Evolutionary conservation across 257 asterid genomes (phyloP), one percentile per base, ranked within the genome.

Genomic region (Cordia subcordata): DNA sequence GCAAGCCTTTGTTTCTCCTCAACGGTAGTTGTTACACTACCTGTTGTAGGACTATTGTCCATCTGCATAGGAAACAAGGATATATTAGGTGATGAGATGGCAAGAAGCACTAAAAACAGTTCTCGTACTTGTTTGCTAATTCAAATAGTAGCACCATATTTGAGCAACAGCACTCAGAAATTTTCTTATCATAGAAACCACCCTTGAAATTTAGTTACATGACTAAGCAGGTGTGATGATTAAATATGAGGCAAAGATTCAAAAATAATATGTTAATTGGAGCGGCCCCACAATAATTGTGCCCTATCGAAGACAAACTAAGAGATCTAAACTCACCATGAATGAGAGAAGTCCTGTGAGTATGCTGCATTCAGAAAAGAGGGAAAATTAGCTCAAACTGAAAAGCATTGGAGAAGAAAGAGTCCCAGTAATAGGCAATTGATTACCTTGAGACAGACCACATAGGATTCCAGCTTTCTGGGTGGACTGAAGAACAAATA

Each of bases 31-130:
- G 94, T 71, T 69, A 93, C 97, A 32, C 96, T 90, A 71, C 99
- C 99, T 12, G 96, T 93, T 54, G 99, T 93, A 32, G 97, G 97
- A 72, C 94, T 85, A 64, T 60, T 77, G 76, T 89, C 99, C 95
- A 85, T 86, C 97, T 89, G 85, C 74, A 77, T 51, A 6, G n/a
- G 11, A 22, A n/a, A 17, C 13, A 1, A 59, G 17, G 44, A 46
- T 11, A 11, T 42, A 42, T 42, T 42, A 42, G 14, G 10, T 42
- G 15, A 10, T 10, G 3, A 42, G 15, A 39, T 5, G 8, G 12
- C 12, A 39, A 39, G 12, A 39, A 39, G 8, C 8, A 39, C 8
- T 39, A 39, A 39, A 39, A 39, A 39, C 8, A n/a, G n/a, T n/a
- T n/a, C n/a, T n/a, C n/a, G n/a, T n/a, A n/a, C n/a, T n/a, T n/a